phyloP scores from a whole-genome alignment of 1,139 yeast species.

The Blastobotrys serpentis region DNA sequence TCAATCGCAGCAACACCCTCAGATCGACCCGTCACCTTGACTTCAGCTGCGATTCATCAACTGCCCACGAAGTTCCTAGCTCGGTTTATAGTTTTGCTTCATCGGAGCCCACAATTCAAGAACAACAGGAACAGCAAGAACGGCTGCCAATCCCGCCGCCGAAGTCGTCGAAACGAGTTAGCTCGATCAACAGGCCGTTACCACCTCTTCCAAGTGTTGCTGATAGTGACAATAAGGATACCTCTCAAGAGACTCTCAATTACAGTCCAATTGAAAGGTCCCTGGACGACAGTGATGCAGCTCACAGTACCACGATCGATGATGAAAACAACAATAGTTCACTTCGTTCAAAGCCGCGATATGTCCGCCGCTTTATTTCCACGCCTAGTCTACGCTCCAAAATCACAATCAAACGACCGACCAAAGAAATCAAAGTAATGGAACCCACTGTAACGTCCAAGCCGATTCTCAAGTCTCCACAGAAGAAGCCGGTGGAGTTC shows the following conservation, averaged over 20 bases:
- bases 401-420: not conserved
- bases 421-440: not conserved
- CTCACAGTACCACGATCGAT: not conserved
- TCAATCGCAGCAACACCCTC: constrained; percentile 1
- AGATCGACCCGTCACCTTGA: not conserved
- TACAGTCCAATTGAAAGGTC: not conserved
- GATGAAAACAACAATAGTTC: not conserved
- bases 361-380: constrained; percentile 3
- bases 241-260: not conserved
- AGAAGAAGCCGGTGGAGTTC: constrained; percentile 3
- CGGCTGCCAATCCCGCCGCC: constrained; percentile 5
- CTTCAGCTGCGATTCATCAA: not conserved
- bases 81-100: constrained; percentile 5
- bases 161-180: not conserved
- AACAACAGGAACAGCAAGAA: not conserved
- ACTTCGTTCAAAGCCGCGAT: not conserved
- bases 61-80: constrained; percentile 4
- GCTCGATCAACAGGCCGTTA: not conserved
- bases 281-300: not conserved
- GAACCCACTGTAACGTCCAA: constrained; percentile 5
- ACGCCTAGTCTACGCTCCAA: not conserved
- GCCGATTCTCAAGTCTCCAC: constrained; percentile 8
- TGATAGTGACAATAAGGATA: not conserved
- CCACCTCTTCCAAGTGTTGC: not conserved
- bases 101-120: constrained; percentile 1